Evolutionary conservation across 2,329 filamentous ascomycete species (phyloP).

Genomic region (Gaeumannomyces tritici): DNA sequence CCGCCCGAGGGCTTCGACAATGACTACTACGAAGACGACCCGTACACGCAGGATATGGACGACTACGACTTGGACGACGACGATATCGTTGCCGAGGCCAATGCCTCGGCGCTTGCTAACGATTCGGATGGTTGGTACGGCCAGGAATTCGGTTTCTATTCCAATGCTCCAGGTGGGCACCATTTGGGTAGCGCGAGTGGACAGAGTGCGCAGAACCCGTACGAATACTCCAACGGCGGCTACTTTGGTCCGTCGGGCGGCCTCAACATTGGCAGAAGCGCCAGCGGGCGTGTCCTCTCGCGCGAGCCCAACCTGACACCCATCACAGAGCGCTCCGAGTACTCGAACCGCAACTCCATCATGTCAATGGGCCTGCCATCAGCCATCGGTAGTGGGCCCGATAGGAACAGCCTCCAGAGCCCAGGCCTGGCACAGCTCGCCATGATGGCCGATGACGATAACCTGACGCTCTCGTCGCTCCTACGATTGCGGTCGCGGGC

Average conservation of each 20-base stretch:
- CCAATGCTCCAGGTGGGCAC: conserved; percentile 39
- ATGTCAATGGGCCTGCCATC: conserved; percentile 59
- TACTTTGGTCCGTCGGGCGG: conserved; percentile 71
- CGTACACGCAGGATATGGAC: conserved; percentile 35
- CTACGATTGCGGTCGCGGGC: conserved; percentile 64
- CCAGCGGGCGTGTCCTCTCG: conserved; percentile 64
- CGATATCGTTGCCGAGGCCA: conserved; percentile 87
- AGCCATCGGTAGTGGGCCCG: conserved; percentile 18
- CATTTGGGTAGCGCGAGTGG: conserved; percentile 2
- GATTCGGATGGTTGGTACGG: conserved; percentile 94
- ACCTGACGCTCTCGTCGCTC: conserved; percentile 65
- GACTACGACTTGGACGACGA: conserved; percentile 72
- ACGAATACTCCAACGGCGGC: conserved; percentile 68
- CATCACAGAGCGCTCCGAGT: conserved; percentile 92
- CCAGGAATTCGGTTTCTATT: conserved; percentile 94
- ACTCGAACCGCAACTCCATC: conserved; percentile 87
- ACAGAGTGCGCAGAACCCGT: conserved; percentile 26
- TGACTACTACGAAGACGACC: conserved; percentile 58
- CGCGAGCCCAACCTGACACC: conserved; percentile 89
- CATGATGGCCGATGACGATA: conserved; percentile 53
- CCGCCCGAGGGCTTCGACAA: conserved; percentile 24
- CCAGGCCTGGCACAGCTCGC: conserved; percentile 73
- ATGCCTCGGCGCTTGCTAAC: conserved; percentile 84
- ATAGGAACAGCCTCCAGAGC: conserved; percentile 44
- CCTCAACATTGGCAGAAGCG: conserved; percentile 48